These are phyloP conservation scores for Debaryomycetaceae sp. DNA, from an alignment of 1,139 yeast genomes.

Conservation along the genomic window DNA sequence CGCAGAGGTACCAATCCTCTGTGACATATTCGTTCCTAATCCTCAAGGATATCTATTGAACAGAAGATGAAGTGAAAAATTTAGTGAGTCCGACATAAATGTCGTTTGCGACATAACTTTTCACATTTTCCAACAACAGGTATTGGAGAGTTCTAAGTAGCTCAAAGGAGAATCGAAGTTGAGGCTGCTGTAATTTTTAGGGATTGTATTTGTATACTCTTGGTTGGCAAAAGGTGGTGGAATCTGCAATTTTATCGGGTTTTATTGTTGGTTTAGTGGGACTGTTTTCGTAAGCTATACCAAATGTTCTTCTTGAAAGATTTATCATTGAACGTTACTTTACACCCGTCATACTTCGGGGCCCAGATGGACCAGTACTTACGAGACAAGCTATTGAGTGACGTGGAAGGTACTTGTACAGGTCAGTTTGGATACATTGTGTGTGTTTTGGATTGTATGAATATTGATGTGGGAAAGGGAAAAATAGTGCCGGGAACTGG, in stretches of 20 bases:
- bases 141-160: neutral
- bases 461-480: conserved; percentile 94
- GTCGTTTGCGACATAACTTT: conserved; percentile 5
- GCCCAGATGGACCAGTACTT: conserved; percentile 96
- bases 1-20: conserved; percentile 58
- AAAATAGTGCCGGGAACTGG: conserved; percentile 86
- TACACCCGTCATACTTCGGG: conserved; percentile 96
- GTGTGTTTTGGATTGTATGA: conserved; percentile 92
- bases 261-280: neutral
- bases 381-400: conserved; percentile 84
- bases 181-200: neutral
- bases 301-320: conserved; percentile 64
- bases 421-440: conserved; percentile 98
- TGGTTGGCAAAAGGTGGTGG: neutral
- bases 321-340: conserved; percentile 82
- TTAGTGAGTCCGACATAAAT: conserved; percentile 3
- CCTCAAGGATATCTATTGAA: neutral
- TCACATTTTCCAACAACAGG: conserved; percentile 1
- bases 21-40: conserved; percentile 42
- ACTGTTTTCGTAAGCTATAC: neutral
- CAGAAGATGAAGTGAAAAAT: conserved; percentile 3
- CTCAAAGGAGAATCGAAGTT: neutral
- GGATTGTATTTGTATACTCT: neutral
- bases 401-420: conserved; percentile 98
- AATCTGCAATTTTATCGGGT: neutral